Evolutionary conservation across 2,329 filamentous ascomycete species (phyloP).

Genomic region (Bimuria novae-zelandiae): DNA sequence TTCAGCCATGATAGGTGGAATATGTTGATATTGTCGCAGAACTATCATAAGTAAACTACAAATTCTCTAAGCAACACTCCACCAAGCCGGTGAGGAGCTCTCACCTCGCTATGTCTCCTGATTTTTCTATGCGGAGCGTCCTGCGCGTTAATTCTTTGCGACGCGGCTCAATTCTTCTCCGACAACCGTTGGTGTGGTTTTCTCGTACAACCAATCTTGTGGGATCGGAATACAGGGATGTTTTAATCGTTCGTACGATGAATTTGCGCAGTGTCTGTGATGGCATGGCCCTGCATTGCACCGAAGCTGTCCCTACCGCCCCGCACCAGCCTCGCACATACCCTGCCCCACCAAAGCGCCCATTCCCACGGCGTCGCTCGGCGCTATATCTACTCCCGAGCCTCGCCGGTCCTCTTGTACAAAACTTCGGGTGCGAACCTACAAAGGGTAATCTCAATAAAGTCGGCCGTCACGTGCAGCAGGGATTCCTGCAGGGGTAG

Average conservation of each 20-base stretch:
- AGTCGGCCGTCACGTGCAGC: too few relatives aligned
- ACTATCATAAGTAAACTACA: not conserved
- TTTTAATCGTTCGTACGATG: not conserved
- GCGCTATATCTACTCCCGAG: slow-evolving; percentile 6
- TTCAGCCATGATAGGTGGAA: not conserved
- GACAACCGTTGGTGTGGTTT: not conserved
- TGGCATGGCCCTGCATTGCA: not conserved
- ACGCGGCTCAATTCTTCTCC: not conserved
- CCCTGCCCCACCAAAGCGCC: slow-evolving; percentile 1
- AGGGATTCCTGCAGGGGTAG: too few relatives aligned
- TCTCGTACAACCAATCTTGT: not conserved
- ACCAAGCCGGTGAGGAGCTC: not conserved
- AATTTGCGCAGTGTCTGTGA: not conserved
- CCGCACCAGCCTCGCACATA: slow-evolving; percentile 4
- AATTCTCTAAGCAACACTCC: too few relatives aligned
- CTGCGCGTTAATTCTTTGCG: not conserved
- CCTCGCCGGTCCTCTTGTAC: not conserved
- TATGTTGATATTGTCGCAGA: not conserved
- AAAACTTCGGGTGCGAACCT: not conserved
- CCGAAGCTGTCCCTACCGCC: not conserved
- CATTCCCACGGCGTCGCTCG: slow-evolving; percentile 7
- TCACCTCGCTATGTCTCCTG: not conserved
- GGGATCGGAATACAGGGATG: not conserved
- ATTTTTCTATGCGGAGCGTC: not conserved
- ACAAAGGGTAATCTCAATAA: too few relatives aligned